phyloP scores from a whole-genome alignment of 2,329 filamentous ascomycete species.

The Calycina marina region DNA sequence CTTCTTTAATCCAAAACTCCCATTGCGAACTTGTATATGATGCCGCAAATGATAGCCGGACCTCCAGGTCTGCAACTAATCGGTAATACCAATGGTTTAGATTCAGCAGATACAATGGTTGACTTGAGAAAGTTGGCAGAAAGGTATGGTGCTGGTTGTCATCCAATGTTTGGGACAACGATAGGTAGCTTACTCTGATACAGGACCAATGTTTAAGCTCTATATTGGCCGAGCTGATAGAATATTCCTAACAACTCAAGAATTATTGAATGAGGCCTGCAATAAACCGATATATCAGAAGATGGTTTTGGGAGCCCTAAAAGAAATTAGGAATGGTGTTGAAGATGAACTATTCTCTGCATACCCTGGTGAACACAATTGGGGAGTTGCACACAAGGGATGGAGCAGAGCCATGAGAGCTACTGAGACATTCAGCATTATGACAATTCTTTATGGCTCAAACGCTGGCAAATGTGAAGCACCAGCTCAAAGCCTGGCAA shows the following conservation, averaged over 20 bases:
- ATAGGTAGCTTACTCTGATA: neutral
- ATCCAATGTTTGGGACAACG: too few species aligned
- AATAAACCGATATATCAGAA: slow-evolving; percentile 52
- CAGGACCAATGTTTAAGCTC: slow-evolving; percentile 41
- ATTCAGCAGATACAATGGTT: slow-evolving; percentile 38
- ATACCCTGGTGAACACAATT: slow-evolving; percentile 37
- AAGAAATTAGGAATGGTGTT: slow-evolving; percentile 42
- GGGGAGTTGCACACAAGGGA: slow-evolving; percentile 48
- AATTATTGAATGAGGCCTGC: slow-evolving; percentile 46
- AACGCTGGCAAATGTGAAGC: slow-evolving; percentile 64
- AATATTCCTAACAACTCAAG: slow-evolving; percentile 37
- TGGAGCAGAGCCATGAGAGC: neutral
- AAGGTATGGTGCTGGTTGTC: slow-evolving; percentile 40
- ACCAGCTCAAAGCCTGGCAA: slow-evolving; percentile 47
- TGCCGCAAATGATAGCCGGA: slow-evolving; percentile 9
- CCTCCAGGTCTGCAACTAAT: slow-evolving; percentile 10
- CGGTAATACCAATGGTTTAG: slow-evolving; percentile 40
- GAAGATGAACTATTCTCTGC: slow-evolving; percentile 55
- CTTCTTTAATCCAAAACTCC: too few species aligned
- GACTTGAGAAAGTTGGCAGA: slow-evolving; percentile 44
- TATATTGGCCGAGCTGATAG: slow-evolving; percentile 31
- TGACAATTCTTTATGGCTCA: slow-evolving; percentile 60
- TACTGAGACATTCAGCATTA: slow-evolving; percentile 32
- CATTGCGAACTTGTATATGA: too few species aligned
- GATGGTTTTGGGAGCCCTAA: slow-evolving; percentile 32